Evolutionary conservation across 2,329 filamentous ascomycete species (phyloP), one percentile per base, ranked within the genome.

Genomic region (Colletotrichum plurivorum): DNA sequence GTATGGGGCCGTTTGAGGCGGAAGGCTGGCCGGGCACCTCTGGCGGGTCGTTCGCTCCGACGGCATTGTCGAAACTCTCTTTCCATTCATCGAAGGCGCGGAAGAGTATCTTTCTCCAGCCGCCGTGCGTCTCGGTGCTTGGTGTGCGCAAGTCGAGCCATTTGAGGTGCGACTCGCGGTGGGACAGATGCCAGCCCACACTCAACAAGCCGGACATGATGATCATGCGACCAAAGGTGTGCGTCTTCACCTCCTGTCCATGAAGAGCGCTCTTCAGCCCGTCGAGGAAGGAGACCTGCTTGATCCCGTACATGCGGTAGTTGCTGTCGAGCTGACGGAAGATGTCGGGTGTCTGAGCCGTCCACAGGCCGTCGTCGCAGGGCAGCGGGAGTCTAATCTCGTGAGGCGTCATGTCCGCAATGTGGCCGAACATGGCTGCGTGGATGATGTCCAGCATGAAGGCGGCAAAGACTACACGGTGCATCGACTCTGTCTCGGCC

Each of bases 381-480:
- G 94, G 94, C 5, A 98, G 83, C 0, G 93, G 93, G 5, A 97
- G 84, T 5, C 93, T 90, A 81, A 98, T 93, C 79, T 97, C 94
- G 75, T 97, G 93, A 1, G 94, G 93, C 1, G 94, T 93, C 94
- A 97, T 97, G 70, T 95, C 93, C 0, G 94, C 94, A 0, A 92
- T 90, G 77, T 97, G 94, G 0, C 94, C 94, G 75, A 97, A 97
- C 90, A 97, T 96, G 22, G 93, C 94, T 1, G 94, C 94, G 77
- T 98, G 94, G 1, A 93, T 92, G 7, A 94, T 93, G 76, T 98
- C 94, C 76, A 97, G 89, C 75, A 97, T 92, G 77, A 97, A 97
- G 0, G 94, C 94, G 0, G 91, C 94, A 80, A 96, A 98, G 0
- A 95, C 94, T 2, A 94, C 94, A 61, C 94, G 87, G 69, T 94